Evolutionary conservation across 2,329 filamentous ascomycete genomes (phyloP), one percentile per base, ranked within the genome.

Genomic region (Apiospora rasikravindrae): DNA sequence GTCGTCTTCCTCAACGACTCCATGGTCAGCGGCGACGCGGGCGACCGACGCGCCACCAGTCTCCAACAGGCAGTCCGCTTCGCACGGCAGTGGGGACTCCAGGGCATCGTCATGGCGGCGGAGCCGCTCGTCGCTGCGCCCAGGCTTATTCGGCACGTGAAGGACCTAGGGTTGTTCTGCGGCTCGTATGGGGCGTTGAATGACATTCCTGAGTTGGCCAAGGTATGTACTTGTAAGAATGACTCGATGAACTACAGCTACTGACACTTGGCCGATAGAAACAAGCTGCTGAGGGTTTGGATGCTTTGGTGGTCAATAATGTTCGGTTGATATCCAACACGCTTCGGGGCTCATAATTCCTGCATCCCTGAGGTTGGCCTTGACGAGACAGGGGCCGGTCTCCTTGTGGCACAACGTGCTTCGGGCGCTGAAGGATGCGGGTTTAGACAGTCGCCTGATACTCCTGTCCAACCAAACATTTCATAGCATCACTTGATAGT

Each of bases 61-160:
- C 72, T 84, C 14, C 80, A 84, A 71, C 76, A 76, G 29, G 83
- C 81, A 1, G 75, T 83, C 24, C 75, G 76, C n/a, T 84, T 84
- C 72, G 82, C 83, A 19, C 77, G 76, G 53, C 71, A 75, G 45
- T 85, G 82, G 83, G 76, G 77, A 8, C 76, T 85, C 13, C 69
- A 77, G 8, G 83, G 83, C 0, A 71, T 85, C 42, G 80, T 84
- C 24, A 75, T 83, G 24, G 78, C 79, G 1, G 80, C 80, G 7
- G 80, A 85, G 66, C 72, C 80, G 57, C 74, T 84, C n/a, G 66
- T 84, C 10, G 72, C 72, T 0, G 72, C 72, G 2, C 72, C 72
- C 0, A 70, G 51, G 26, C 68, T 73, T 1, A 69, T 73, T 37
- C 13, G 51, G 33, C 61, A 70, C 42, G 70, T 73, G 29, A 69